phyloP scores from a whole-genome alignment of 2,329 filamentous ascomycete species.

The Ophiostoma perfectum region DNA sequence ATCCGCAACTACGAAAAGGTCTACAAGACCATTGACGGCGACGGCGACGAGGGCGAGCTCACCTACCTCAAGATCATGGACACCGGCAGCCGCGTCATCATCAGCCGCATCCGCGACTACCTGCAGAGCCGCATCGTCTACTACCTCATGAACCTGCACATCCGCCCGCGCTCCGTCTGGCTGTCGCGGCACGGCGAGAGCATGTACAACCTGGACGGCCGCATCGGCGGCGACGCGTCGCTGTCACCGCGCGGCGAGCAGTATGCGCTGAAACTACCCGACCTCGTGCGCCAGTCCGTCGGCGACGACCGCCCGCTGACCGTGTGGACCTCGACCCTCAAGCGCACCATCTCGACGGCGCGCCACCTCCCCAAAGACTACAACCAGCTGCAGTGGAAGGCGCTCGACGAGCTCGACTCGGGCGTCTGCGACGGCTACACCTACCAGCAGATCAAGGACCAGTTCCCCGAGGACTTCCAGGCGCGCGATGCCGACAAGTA shows the following conservation, averaged over 20 bases:
- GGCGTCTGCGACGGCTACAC: constrained; percentile 96
- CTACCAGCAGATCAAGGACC: constrained; percentile 87
- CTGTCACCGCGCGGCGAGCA: constrained; percentile 80
- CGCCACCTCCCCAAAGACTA: constrained; percentile 74
- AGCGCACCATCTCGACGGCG: constrained; percentile 85
- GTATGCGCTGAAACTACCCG: constrained; percentile 79
- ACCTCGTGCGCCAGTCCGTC: constrained; percentile 77
- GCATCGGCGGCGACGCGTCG: constrained; percentile 87
- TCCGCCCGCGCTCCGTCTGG: constrained; percentile 94
- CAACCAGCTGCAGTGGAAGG: constrained; percentile 98
- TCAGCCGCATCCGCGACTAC: constrained; percentile 96
- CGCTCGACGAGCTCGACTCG: constrained; percentile 91
- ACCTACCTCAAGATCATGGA: constrained; percentile 98
- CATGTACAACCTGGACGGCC: constrained; percentile 79
- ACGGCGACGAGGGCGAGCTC: constrained; percentile 71
- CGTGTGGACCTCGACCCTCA: constrained; percentile 59
- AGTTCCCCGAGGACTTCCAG: constrained; percentile 89
- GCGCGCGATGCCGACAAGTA: constrained; percentile 98
- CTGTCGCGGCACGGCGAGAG: constrained; percentile 96
- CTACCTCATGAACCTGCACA: constrained; percentile 97
- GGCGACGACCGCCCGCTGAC: constrained; percentile 60
- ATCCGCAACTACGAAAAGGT: constrained; percentile 97
- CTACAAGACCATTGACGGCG: constrained; percentile 85
- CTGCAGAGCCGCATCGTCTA: constrained; percentile 94
- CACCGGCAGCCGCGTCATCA: constrained; percentile 91